phyloP scores from a whole-genome alignment of 257 asterid species.

The Solanum medicagineum region DNA sequence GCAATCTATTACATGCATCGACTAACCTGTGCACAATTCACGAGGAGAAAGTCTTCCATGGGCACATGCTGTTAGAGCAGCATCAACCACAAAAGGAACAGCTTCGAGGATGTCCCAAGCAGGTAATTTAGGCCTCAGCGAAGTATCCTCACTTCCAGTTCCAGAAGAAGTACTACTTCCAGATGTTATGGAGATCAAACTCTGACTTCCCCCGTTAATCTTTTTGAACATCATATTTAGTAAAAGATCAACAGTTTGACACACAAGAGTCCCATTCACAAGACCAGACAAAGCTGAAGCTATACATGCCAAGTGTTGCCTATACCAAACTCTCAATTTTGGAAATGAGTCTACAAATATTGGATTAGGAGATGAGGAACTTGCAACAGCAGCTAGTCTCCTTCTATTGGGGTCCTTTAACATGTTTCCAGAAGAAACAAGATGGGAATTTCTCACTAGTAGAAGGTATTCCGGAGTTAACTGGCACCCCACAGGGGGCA shows the following conservation, averaged over 20 bases:
- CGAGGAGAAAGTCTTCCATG: constrained; percentile 90
- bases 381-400: constrained; percentile 66
- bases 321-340: constrained; percentile 85
- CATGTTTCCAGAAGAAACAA: constrained; percentile 40
- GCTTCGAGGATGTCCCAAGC: constrained; percentile 99
- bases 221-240: constrained; percentile 83
- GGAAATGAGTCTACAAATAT: constrained; percentile 94
- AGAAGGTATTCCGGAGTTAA: constrained; percentile 91
- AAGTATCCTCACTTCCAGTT: constrained; percentile 54
- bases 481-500: constrained; percentile 90
- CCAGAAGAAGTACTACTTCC: constrained; percentile 82
- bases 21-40: constrained; percentile 90
- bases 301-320: constrained; percentile 89
- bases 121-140: constrained; percentile 67
- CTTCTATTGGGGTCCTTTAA: constrained; percentile 69
- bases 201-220: constrained; percentile 45
- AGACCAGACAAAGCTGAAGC: constrained; percentile 95
- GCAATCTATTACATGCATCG: neutral
- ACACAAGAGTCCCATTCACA: constrained; percentile 70
- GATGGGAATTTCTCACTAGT: constrained; percentile 65
- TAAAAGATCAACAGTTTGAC: constrained; percentile 61
- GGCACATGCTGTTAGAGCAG: constrained; percentile 92
- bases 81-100: constrained; percentile 90
- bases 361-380: constrained; percentile 55
- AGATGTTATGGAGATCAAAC: constrained; percentile 41